Conservation (phyloP, 306 rosid species). For the Quercus engelmannii region DNA sequence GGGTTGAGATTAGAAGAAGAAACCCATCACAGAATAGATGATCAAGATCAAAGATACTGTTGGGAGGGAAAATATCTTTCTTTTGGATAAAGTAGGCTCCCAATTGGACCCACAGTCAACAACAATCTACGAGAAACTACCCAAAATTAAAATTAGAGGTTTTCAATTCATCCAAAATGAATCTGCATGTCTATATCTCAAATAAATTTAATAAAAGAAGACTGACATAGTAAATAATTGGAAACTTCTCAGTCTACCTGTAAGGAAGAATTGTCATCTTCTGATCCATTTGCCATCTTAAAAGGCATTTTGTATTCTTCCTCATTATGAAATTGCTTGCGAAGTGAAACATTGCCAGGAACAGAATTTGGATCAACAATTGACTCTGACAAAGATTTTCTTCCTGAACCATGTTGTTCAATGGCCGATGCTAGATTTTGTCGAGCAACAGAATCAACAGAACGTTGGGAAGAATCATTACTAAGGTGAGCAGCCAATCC, state of each 20-base stretch:
- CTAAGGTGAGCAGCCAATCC: slow-evolving; percentile 55
- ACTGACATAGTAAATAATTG: slow-evolving; percentile 1
- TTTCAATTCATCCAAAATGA: too few relatives aligned
- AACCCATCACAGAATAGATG: background rate
- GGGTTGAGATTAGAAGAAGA: background rate
- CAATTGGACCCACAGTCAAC: background rate
- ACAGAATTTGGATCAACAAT: slow-evolving; percentile 47
- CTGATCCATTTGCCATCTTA: slow-evolving; percentile 56
- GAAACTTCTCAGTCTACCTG: slow-evolving; percentile 42
- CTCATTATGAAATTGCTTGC: slow-evolving; percentile 67
- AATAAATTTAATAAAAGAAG: background rate
- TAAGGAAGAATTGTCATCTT: slow-evolving; percentile 52
- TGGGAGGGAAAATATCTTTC: background rate
- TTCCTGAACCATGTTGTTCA: slow-evolving; percentile 82
- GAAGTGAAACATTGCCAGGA: slow-evolving; percentile 58
- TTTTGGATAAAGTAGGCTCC: background rate
- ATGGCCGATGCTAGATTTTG: slow-evolving; percentile 75
- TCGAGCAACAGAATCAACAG: slow-evolving; percentile 60
- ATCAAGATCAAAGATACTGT: background rate
- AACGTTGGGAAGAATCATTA: slow-evolving; percentile 53
- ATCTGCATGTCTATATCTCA: background rate
- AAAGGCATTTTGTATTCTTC: slow-evolving; percentile 53
- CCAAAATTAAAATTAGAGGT: background rate
- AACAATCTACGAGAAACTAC: background rate
- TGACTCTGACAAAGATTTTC: slow-evolving; percentile 78